Conservation (phyloP, 2,329 filamentous ascomycete species). For the Ophiosphaerella narmari region DNA sequence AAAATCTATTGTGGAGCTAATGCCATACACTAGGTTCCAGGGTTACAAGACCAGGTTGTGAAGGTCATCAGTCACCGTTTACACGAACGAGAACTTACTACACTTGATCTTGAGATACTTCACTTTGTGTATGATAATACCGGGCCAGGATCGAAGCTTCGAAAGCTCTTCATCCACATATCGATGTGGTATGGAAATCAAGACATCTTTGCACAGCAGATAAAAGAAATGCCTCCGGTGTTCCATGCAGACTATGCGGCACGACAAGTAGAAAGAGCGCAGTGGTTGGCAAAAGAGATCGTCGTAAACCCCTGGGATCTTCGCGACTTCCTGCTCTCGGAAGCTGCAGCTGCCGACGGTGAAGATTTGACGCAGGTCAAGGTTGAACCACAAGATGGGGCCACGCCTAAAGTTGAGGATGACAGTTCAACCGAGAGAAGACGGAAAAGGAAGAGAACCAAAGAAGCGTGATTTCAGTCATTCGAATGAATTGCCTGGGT, state of each 20-base stretch:
- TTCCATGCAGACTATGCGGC: constrained; percentile 1
- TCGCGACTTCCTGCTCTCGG: not conserved
- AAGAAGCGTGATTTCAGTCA: too few species aligned
- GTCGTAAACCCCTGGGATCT: not conserved
- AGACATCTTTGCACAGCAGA: constrained; percentile 1
- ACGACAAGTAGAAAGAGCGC: not conserved
- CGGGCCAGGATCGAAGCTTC: constrained; percentile 1
- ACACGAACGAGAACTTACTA: not conserved
- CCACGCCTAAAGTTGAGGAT: not conserved
- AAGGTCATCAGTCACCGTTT: not conserved
- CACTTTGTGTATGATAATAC: constrained; percentile 4
- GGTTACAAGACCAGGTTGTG: not conserved
- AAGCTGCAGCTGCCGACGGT: not conserved
- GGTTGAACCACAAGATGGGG: not conserved
- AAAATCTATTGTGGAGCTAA: not conserved
- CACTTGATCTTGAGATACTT: constrained; percentile 1
- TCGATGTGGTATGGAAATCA: constrained; percentile 2
- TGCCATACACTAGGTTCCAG: not conserved
- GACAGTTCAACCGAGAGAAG: not conserved
- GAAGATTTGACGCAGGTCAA: not conserved
- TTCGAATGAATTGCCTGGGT: too few species aligned
- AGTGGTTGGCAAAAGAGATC: not conserved
- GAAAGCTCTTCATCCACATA: not conserved
- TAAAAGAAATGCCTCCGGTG: constrained; percentile 2
- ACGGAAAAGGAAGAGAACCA: not conserved